Evolutionary conservation across 2,329 filamentous ascomycete genomes (phyloP).

Genomic region (Lachnellula cervina): DNA sequence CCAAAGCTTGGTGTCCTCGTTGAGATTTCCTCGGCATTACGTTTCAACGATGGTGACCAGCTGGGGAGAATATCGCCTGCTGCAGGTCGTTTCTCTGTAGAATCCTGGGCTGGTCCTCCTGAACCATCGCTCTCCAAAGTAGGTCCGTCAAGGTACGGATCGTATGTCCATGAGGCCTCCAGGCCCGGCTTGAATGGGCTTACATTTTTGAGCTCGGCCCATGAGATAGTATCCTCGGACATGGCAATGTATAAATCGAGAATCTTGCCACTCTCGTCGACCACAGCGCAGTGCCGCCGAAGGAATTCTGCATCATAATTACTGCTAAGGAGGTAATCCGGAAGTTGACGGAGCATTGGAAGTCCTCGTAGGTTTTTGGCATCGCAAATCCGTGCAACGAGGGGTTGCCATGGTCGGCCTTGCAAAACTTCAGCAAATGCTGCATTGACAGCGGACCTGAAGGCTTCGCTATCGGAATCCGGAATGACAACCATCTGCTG

Average conservation of each 20-base stretch:
- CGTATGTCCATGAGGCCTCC: conserved; percentile 50
- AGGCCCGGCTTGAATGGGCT: conserved; percentile 48
- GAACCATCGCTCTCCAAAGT: conserved; percentile 22
- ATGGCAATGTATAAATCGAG: conserved; percentile 58
- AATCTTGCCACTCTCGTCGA: conserved; percentile 49
- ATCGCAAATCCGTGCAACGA: conserved; percentile 56
- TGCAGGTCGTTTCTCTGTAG: conserved; percentile 31
- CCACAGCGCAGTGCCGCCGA: conserved; percentile 49
- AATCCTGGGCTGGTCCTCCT: not conserved
- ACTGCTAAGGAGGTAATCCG: conserved; percentile 37
- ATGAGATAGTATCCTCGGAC: conserved; percentile 49
- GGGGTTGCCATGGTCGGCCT: conserved; percentile 50
- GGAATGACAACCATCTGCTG: conserved; percentile 53
- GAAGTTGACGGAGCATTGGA: conserved; percentile 54
- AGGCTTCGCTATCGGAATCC: conserved; percentile 45
- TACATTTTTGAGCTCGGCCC: conserved; percentile 43
- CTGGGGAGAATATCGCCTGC: conserved; percentile 41
- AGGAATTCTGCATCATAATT: conserved; percentile 49
- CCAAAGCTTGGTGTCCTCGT: conserved; percentile 43
- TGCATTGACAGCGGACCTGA: conserved; percentile 43
- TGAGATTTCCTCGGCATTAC: conserved; percentile 47
- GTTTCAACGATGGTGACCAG: conserved; percentile 39
- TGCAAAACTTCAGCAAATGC: conserved; percentile 47
- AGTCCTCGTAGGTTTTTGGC: conserved; percentile 49
- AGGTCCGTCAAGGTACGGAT: conserved; percentile 43